Evolutionary conservation across 2,329 filamentous ascomycete species (phyloP).

Genomic region (Botrytis medusae): DNA sequence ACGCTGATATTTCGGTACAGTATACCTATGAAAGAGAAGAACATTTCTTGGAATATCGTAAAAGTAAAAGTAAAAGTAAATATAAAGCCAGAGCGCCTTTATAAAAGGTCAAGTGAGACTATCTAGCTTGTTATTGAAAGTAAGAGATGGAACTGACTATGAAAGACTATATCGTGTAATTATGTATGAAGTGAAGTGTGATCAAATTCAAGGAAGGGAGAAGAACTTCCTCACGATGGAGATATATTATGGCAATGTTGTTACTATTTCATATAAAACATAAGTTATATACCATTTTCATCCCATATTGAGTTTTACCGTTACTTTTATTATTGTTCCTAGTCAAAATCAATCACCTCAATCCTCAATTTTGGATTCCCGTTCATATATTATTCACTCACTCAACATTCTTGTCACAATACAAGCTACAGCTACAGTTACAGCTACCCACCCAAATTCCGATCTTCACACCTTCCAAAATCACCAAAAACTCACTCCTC

Average conservation of each 20-base stretch:
- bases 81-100: rapidly evolving
- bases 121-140: background rate
- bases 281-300: background rate
- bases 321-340: rapidly evolving
- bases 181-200: background rate
- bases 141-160: background rate
- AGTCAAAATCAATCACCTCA: background rate
- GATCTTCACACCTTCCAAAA: background rate
- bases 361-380: background rate
- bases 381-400: background rate
- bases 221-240: background rate
- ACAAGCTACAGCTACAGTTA: background rate
- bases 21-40: background rate
- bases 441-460: background rate
- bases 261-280: background rate
- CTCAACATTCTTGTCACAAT: background rate
- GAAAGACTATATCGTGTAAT: background rate
- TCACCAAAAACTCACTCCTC: background rate
- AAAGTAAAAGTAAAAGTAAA: too few species aligned
- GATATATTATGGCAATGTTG: background rate
- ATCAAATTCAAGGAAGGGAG: background rate
- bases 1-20: background rate
- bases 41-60: rapidly evolving
- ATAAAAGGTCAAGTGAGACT: background rate
- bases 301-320: background rate